A percentile compares a stretch with the other conserved stretches of the same genome.
Conservation (phyloP, 805 yeast species). For the Cyberlindnera xylosilytica region DNA sequence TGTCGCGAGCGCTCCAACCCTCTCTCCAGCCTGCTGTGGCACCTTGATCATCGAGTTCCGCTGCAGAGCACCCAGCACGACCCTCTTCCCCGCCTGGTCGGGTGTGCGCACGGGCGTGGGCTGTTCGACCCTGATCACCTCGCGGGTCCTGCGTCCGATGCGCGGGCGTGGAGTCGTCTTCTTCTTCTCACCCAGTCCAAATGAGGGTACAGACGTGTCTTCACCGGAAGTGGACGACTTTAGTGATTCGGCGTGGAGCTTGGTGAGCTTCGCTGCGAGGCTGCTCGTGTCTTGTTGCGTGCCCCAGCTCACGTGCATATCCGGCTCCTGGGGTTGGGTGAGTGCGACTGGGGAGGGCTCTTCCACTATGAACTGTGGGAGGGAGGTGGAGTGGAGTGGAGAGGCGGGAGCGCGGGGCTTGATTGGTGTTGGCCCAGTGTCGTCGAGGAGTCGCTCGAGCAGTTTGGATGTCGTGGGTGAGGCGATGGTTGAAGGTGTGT, state of each 20-base stretch:
- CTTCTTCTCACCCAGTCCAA: no score
- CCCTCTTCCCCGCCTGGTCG: no score
- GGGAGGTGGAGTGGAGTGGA: not conserved
- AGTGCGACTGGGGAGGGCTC: not conserved
- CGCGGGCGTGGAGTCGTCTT: slow-evolving; percentile 8
- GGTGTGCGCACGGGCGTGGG: slow-evolving; percentile 8
- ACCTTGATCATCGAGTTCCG: slow-evolving; percentile 4
- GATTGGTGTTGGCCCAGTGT: not conserved
- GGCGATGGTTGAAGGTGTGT: not conserved
- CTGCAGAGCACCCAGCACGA: slow-evolving; percentile 4
- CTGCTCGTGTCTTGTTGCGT: slow-evolving; percentile 7
- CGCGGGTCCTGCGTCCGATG: slow-evolving; percentile 3
- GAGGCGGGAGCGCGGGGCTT: not conserved
- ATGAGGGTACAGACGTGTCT: not conserved
- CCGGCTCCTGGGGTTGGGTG: not conserved
- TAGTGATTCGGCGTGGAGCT: not conserved
- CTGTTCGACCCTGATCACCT: slow-evolving; percentile 9
- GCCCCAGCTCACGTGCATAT: slow-evolving; percentile 9
- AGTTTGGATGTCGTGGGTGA: not conserved
- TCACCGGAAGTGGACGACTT: not conserved
- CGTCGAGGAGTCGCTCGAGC: slow-evolving; percentile 3
- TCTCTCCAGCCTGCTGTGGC: not conserved
- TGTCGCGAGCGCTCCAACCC: no score
- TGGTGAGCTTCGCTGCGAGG: not conserved
- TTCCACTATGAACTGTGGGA: not conserved